Conservation (phyloP, 129 eudicot species). For the Cynara cardunculus region DNA sequence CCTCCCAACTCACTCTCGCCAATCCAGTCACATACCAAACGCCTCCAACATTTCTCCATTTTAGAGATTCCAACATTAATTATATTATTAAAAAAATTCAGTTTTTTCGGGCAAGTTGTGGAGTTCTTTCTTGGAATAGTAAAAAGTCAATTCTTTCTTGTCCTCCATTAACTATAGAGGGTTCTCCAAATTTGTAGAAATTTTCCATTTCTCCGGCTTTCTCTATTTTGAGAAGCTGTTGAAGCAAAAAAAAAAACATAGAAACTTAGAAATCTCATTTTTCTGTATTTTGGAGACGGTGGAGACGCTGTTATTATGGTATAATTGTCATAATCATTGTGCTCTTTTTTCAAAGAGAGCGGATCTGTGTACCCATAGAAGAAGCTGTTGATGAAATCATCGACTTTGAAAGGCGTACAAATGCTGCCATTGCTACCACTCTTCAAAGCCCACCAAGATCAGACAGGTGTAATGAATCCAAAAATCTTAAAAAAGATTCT, state of each 20-base stretch:
- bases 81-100: too few species aligned
- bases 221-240: not conserved
- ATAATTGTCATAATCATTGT: not conserved
- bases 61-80: too few species aligned
- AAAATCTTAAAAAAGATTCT: conserved; percentile 25
- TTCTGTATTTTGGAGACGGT: not conserved
- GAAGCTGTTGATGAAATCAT: conserved; percentile 52
- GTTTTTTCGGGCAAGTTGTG: not conserved
- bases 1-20: too few species aligned
- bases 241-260: not conserved
- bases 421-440: conserved; percentile 49
- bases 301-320: not conserved
- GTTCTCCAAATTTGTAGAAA: not conserved
- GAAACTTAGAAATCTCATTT: not conserved
- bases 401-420: conserved; percentile 41
- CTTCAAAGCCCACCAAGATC: conserved; percentile 60
- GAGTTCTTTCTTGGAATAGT: not conserved
- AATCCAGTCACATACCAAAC: too few species aligned
- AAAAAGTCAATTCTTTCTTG: not conserved
- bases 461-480: conserved; percentile 34
- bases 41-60: too few species aligned
- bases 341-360: conserved; percentile 47
- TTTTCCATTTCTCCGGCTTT: not conserved
- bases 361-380: conserved; percentile 67
- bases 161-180: not conserved